Evolutionary conservation across 1,284 basidiomycete genomes (phyloP).

Genomic region (Fomitopsis pinicola): DNA sequence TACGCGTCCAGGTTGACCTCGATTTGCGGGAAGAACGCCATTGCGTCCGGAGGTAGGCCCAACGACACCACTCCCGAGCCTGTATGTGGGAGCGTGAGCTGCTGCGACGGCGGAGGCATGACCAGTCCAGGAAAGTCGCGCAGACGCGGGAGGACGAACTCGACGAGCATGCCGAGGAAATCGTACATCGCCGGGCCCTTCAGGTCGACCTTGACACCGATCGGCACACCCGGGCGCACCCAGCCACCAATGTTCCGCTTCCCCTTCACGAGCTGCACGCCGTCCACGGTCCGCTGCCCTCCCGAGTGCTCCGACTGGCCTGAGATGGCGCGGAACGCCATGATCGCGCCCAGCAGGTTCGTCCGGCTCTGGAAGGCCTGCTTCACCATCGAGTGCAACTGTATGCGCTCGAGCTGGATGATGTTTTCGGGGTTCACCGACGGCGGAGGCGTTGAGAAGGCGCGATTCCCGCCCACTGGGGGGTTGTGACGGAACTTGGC

Average conservation of each 20-base stretch:
- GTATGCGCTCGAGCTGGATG: constrained; percentile 78
- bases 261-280: constrained; percentile 80
- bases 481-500: constrained; percentile 69
- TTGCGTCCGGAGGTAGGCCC: constrained; percentile 80
- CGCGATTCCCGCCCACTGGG: constrained; percentile 67
- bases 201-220: constrained; percentile 88
- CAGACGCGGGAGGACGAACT: constrained; percentile 92
- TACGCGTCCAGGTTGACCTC: constrained; percentile 91
- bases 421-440: constrained; percentile 64
- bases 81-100: constrained; percentile 66
- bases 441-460: constrained; percentile 62
- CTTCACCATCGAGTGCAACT: constrained; percentile 83
- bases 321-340: constrained; percentile 84
- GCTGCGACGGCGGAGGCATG: constrained; percentile 62
- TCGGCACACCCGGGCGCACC: constrained; percentile 81
- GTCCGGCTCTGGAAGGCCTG: constrained; percentile 73
- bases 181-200: constrained; percentile 92
- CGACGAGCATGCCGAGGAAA: constrained; percentile 84
- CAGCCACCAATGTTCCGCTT: constrained; percentile 83
- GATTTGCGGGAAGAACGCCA: constrained; percentile 92
- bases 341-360: constrained; percentile 80
- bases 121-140: constrained; percentile 86
- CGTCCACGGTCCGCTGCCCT: constrained; percentile 62
- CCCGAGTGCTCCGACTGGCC: constrained; percentile 76
- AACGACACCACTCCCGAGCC: constrained; percentile 87